Evolutionary conservation across 2,329 filamentous ascomycete species (phyloP).

Genomic region (Ophiostoma sp.): DNA sequence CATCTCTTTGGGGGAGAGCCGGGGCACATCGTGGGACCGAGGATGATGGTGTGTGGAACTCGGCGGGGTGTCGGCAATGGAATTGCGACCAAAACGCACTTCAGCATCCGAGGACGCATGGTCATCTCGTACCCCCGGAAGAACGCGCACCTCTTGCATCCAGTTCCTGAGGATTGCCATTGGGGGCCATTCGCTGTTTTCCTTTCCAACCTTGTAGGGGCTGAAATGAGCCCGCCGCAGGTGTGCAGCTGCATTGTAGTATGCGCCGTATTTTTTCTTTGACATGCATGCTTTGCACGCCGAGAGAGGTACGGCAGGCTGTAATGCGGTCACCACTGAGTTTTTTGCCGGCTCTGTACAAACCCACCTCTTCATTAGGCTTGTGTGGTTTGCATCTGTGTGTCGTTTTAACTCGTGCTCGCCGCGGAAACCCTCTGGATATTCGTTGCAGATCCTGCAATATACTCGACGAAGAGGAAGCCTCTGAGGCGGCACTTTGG

Average conservation of each 20-base stretch:
- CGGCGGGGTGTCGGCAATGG: conserved; percentile 6
- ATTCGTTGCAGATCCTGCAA: conserved; percentile 70
- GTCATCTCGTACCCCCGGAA: conserved; percentile 47
- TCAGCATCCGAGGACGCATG: conserved; percentile 55
- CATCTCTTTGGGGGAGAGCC: background rate
- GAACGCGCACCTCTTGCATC: conserved; percentile 60
- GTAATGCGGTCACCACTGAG: conserved; percentile 40
- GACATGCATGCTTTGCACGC: conserved; percentile 81
- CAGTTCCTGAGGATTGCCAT: conserved; percentile 61
- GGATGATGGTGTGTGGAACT: conserved; percentile 20
- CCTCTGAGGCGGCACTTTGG: conserved; percentile 50
- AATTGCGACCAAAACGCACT: conserved; percentile 43
- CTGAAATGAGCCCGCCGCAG: conserved; percentile 87
- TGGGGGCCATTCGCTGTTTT: conserved; percentile 55
- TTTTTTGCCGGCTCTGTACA: conserved; percentile 55
- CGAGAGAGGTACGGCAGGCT: conserved; percentile 53
- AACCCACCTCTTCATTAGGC: conserved; percentile 56
- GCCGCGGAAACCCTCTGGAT: conserved; percentile 78
- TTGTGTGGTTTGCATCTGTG: conserved; percentile 64
- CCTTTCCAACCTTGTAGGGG: conserved; percentile 57
- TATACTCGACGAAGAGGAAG: conserved; percentile 60
- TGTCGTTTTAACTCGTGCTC: conserved; percentile 78
- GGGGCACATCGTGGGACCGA: conserved; percentile 28
- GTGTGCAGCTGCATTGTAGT: conserved; percentile 94
- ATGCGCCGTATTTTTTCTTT: conserved; percentile 80